phyloP scores from a whole-genome alignment of 2,329 filamentous ascomycete genomes.

The Claviceps pazoutovae region DNA sequence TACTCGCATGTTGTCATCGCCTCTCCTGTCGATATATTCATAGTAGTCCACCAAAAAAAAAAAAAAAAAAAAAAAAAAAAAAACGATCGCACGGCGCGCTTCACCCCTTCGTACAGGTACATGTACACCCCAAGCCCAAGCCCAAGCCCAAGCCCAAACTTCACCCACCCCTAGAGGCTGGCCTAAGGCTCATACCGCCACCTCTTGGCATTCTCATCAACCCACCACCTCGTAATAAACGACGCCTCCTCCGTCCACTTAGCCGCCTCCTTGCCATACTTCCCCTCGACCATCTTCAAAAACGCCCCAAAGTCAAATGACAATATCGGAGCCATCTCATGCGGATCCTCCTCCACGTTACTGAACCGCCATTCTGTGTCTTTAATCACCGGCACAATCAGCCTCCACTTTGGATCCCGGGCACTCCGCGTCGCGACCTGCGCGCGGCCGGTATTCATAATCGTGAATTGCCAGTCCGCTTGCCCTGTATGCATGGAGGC shows the following conservation, averaged over 20 bases:
- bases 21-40: no score
- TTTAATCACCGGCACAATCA: slow-evolving; percentile 13
- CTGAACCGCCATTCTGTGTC: slow-evolving; percentile 20
- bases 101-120: no score
- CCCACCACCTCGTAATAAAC: slow-evolving; percentile 20
- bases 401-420: slow-evolving; percentile 9
- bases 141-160: not conserved
- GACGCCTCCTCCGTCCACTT: slow-evolving; percentile 20
- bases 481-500: slow-evolving; percentile 9
- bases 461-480: slow-evolving; percentile 13
- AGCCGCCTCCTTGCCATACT: slow-evolving; percentile 15
- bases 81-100: no score
- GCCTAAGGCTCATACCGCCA: slow-evolving; percentile 15
- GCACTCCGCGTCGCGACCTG: slow-evolving; percentile 12
- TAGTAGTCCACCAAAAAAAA: no score
- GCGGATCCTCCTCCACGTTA: slow-evolving; percentile 15
- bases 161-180: not conserved
- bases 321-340: slow-evolving; percentile 14
- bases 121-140: no score
- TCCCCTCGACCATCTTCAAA: slow-evolving; percentile 8
- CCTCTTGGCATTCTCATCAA: slow-evolving; percentile 21
- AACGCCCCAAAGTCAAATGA: slow-evolving; percentile 14
- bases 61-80: no score
- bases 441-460: slow-evolving; percentile 15
- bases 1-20: no score